phyloP scores from a whole-genome alignment of 2,329 filamentous ascomycete genomes.

The Hypoxylon sp. region DNA sequence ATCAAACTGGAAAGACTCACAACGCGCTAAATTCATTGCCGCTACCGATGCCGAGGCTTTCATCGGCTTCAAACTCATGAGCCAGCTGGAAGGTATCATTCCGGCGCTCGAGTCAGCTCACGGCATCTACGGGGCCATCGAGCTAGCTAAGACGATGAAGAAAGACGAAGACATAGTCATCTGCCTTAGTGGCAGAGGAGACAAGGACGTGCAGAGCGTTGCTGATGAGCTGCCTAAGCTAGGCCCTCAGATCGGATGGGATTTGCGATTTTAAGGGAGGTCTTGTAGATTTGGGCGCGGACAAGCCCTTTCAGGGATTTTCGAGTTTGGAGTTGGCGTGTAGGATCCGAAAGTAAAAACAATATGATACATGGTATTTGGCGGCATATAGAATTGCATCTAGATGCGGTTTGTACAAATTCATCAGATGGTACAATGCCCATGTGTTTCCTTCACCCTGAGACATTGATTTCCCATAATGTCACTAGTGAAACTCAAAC shows the following conservation, averaged over 20 bases:
- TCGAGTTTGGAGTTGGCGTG: conserved; percentile 42
- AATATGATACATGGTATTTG: conserved; percentile 34
- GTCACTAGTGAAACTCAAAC: not conserved
- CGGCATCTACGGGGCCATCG: conserved; percentile 88
- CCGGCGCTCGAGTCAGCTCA: conserved; percentile 95
- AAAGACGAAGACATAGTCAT: conserved; percentile 93
- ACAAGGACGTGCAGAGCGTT: conserved; percentile 99
- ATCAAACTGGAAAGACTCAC: conserved; percentile 90
- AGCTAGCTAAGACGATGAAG: conserved; percentile 92
- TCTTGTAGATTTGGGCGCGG: conserved; percentile 2
- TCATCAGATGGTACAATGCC: conserved; percentile 35
- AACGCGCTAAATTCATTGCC: conserved; percentile 88
- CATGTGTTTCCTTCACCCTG: conserved; percentile 10
- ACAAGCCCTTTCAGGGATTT: not conserved
- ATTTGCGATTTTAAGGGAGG: conserved; percentile 69
- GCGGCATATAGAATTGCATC: conserved; percentile 37
- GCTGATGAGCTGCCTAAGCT: conserved; percentile 92
- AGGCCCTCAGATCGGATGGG: conserved; percentile 88
- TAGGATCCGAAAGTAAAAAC: conserved; percentile 23
- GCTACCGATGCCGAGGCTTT: conserved; percentile 95
- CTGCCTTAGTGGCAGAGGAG: conserved; percentile 91
- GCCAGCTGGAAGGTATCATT: conserved; percentile 94
- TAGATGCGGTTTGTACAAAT: conserved; percentile 40
- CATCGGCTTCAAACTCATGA: conserved; percentile 85
- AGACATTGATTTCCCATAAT: not conserved